A percentile compares a stretch with the other conserved stretches of the same genome.
phyloP scores from a whole-genome alignment of 768 basidiomycete species.

The Infundibulicybe gibba region DNA sequence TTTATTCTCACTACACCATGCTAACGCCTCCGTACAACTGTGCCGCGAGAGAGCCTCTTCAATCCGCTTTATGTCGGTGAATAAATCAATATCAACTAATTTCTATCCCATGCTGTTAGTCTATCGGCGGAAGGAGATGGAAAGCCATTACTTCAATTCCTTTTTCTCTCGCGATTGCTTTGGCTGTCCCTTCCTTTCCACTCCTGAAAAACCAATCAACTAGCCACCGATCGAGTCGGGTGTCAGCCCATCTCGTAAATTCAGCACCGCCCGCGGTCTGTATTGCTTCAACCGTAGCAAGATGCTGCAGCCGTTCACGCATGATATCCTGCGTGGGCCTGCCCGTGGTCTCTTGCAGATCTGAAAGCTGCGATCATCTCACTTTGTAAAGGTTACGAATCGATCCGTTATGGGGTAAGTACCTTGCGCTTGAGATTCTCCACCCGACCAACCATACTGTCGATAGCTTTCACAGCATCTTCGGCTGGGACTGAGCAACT shows the following conservation, averaged over 20 bases:
- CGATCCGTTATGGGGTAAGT: slow-evolving; percentile 7
- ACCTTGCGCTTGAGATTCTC: slow-evolving; percentile 90
- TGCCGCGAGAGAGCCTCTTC: slow-evolving; percentile 73
- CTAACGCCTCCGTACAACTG: slow-evolving; percentile 84
- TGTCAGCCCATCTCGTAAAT: slow-evolving; percentile 76
- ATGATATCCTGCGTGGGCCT: slow-evolving; percentile 70
- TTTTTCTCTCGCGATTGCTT: slow-evolving; percentile 69
- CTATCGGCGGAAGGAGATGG: too few relatives aligned
- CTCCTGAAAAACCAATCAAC: slow-evolving; percentile 89
- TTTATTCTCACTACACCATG: slow-evolving; percentile 97
- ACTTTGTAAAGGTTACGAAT: slow-evolving; percentile 2
- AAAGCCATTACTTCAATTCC: slow-evolving; percentile 61
- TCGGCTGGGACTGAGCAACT: slow-evolving; percentile 36
- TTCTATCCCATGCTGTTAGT: slow-evolving; percentile 38
- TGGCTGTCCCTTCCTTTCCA: slow-evolving; percentile 76
- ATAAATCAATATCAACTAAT: slow-evolving; percentile 88
- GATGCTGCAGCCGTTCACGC: slow-evolving; percentile 69
- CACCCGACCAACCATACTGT: slow-evolving; percentile 72
- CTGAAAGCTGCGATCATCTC: slow-evolving; percentile 31
- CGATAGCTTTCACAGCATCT: slow-evolving; percentile 58
- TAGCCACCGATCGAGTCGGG: slow-evolving; percentile 81
- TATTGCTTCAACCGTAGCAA: slow-evolving; percentile 60
- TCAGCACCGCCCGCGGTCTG: slow-evolving; percentile 49
- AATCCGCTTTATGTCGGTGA: slow-evolving; percentile 84
- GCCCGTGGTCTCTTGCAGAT: slow-evolving; percentile 43